Percentiles rank a stretch among this genome's conserved stretches.
Conservation (phyloP, 73 alveolate genomes). For the Tetrahymena elliotti region DNA sequence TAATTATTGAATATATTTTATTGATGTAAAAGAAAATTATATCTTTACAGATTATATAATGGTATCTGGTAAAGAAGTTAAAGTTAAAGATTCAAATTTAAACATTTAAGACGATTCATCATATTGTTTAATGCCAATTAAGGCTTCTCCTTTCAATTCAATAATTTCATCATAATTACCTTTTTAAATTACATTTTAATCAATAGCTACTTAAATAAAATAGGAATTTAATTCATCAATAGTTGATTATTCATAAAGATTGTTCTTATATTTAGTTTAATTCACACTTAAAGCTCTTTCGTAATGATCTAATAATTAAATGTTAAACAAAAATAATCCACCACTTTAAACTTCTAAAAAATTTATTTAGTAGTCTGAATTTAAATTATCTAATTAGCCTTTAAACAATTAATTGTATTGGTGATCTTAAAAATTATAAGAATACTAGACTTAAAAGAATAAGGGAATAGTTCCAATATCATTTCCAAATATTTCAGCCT, state of each 20-base stretch:
- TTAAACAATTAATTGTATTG: not conserved
- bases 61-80: not conserved
- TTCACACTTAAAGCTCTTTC: not conserved
- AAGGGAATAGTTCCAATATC: not conserved
- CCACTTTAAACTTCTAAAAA: not conserved
- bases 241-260: not conserved
- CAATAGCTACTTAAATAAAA: not conserved
- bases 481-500: not conserved
- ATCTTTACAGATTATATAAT: not conserved
- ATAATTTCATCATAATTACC: too few relatives aligned
- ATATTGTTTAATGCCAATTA: not conserved
- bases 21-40: not conserved
- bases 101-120: not conserved
- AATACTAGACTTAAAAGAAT: not conserved
- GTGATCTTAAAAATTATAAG: not conserved
- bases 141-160: not conserved
- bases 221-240: not conserved
- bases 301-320: not conserved
- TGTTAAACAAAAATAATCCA: not conserved
- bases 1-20: too few relatives aligned
- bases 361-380: not conserved
- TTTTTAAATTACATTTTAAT: too few relatives aligned
- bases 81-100: not conserved
- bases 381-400: not conserved
- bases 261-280: not conserved